These are phyloP conservation scores for Pythium rhizo-oryzae DNA, from an alignment of 352 stramenopile species.

Conservation along the genomic window DNA sequence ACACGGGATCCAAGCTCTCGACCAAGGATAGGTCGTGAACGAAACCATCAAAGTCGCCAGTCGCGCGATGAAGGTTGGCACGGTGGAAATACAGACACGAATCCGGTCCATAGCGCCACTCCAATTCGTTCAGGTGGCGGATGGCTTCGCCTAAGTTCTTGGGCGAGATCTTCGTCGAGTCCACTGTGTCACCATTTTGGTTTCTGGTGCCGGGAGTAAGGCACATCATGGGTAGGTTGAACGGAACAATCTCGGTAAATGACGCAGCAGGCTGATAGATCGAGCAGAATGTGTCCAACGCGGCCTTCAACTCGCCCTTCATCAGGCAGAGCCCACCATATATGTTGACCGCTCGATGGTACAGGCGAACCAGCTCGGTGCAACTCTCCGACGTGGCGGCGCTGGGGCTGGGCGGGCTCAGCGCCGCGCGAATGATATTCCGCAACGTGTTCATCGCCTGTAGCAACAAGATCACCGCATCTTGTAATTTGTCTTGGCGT, in stretches of 20 bases:
- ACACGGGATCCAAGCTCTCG: constrained; percentile 48
- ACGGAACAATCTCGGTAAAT: constrained; percentile 19
- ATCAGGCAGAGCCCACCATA: constrained; percentile 53
- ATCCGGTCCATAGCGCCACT: constrained; percentile 59
- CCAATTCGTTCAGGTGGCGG: constrained; percentile 56
- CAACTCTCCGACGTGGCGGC: constrained; percentile 2
- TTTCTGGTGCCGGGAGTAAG: constrained; percentile 47
- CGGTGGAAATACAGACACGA: constrained; percentile 64
- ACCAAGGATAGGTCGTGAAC: constrained; percentile 53
- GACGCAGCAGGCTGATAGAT: constrained; percentile 27
- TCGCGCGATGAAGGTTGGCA: constrained; percentile 48
- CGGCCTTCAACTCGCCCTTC: constrained; percentile 50
- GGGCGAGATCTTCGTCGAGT: constrained; percentile 50
- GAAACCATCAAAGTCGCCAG: constrained; percentile 46
- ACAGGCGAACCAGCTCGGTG: constrained; percentile 34
- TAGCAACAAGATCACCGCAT: constrained; percentile 40
- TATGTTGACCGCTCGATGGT: constrained; percentile 46
- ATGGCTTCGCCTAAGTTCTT: constrained; percentile 47
- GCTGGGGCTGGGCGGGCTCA: background rate
- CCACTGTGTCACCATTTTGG: constrained; percentile 39
- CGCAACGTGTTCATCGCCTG: constrained; percentile 45
- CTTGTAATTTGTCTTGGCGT: constrained; percentile 45
- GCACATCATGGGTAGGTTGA: constrained; percentile 48
- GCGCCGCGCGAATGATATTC: constrained; percentile 22
- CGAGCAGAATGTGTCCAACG: constrained; percentile 51